phyloP scores from a whole-genome alignment of 495 filamentous ascomycete genomes.

The Neohortaea acidophila region DNA sequence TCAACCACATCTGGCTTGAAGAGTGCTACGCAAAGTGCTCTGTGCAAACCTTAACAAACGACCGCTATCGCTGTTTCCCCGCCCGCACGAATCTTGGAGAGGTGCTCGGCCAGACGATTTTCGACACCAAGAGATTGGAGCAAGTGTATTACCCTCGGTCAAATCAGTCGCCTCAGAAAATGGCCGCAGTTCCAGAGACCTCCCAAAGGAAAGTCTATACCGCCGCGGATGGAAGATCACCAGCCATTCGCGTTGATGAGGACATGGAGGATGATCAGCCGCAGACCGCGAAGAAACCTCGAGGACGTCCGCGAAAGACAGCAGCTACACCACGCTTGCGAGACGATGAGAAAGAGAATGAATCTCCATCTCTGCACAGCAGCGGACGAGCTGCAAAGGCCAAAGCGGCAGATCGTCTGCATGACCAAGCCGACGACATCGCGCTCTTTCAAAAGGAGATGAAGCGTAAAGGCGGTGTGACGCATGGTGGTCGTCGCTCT shows the following conservation, averaged over 20 bases:
- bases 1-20: conserved; percentile 96
- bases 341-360: conserved; percentile 59
- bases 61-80: conserved; percentile 70
- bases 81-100: conserved; percentile 80
- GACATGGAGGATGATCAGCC: conserved; percentile 12
- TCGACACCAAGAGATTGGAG: conserved; percentile 43
- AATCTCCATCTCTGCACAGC: conserved; percentile 60
- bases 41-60: conserved; percentile 47
- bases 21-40: conserved; percentile 87
- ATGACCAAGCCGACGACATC: conserved; percentile 66
- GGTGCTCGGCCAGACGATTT: conserved; percentile 70
- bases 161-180: conserved; percentile 7
- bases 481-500: conserved; percentile 52
- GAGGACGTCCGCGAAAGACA: conserved; percentile 8
- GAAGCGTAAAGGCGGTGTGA: conserved; percentile 70
- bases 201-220: conserved; percentile 5
- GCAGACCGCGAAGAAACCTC: conserved; percentile 5
- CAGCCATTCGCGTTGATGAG: conserved; percentile 3
- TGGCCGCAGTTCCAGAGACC: background rate
- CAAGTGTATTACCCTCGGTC: conserved; percentile 36
- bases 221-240: background rate
- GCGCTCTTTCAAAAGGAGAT: conserved; percentile 84
- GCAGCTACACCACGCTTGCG: conserved; percentile 7
- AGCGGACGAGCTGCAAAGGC: conserved; percentile 72
- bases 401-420: conserved; percentile 57